Evolutionary conservation across 164 flowering plant genomes (phyloP).

Genomic region (Amborella trichopoda): DNA sequence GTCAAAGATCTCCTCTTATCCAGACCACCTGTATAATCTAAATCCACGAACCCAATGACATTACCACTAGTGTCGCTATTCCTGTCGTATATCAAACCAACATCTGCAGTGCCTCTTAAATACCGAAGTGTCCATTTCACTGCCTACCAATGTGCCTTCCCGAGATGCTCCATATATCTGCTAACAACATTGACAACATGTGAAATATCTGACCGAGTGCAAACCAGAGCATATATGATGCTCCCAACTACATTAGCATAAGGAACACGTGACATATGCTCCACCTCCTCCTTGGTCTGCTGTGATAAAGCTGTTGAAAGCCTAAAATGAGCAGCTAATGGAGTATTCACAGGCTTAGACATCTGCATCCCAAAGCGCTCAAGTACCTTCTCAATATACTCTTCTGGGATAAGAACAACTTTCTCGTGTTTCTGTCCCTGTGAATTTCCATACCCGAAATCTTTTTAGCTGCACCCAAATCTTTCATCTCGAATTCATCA

Average conservation of each 20-base stretch:
- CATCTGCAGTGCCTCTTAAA: neutral
- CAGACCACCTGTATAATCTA: neutral
- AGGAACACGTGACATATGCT: no score
- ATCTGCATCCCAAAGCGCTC: neutral
- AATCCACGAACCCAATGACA: neutral
- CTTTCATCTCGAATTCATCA: conserved; percentile 2
- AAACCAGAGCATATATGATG: neutral
- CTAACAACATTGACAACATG: neutral
- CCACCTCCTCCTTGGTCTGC: no score
- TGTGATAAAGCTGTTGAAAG: no score
- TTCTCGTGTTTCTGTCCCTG: neutral
- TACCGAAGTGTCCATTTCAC: neutral
- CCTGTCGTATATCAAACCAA: neutral
- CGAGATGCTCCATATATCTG: neutral
- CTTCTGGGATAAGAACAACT: neutral
- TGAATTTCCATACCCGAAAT: neutral
- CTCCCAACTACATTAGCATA: neutral
- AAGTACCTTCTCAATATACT: neutral
- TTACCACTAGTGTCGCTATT: neutral
- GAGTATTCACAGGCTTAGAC: neutral
- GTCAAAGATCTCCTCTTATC: neutral
- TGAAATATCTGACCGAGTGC: neutral
- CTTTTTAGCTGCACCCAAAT: neutral
- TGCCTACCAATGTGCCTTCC: neutral
- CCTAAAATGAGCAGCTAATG: neutral